A percentile compares a stretch with the other conserved stretches of the same genome.
Evolutionary conservation across 2,329 filamentous ascomycete species (phyloP).

Genomic region (Ophiosphaerella herpotricha): DNA sequence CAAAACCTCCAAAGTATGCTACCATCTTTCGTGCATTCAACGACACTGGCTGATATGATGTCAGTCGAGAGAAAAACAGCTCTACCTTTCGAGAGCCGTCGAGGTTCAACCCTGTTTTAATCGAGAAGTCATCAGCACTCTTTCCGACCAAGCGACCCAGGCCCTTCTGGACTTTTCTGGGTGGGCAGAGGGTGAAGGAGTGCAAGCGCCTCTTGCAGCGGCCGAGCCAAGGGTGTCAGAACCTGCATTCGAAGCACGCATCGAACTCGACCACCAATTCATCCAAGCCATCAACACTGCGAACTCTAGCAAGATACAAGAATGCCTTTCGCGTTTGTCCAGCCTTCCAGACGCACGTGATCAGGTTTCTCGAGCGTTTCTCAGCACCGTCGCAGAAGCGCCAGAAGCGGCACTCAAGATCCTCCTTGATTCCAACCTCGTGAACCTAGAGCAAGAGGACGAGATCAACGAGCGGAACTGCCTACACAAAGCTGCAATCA

Average conservation of each 20-base stretch:
- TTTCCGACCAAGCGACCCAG: conserved; percentile 97
- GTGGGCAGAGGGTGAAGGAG: conserved; percentile 95
- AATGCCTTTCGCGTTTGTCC: conserved; percentile 75
- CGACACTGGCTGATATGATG: conserved; percentile 37
- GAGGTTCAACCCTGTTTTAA: conserved; percentile 99
- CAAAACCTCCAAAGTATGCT: conserved; percentile 86
- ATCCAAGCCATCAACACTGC: conserved; percentile 85
- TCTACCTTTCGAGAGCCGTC: conserved; percentile 93
- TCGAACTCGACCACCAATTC: conserved; percentile 85
- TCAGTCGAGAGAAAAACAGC: conserved; percentile 91
- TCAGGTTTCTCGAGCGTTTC: conserved; percentile 84
- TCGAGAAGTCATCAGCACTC: conserved; percentile 90
- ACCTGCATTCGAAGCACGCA: conserved; percentile 68
- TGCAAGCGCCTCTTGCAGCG: conserved; percentile 63
- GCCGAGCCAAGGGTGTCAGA: conserved; percentile 37
- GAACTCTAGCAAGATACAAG: conserved; percentile 75
- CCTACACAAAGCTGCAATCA: conserved; percentile 94
- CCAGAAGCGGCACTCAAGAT: conserved; percentile 75
- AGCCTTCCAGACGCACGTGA: conserved; percentile 68
- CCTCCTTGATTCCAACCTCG: conserved; percentile 77
- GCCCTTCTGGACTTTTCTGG: conserved; percentile 91
- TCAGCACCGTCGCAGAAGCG: conserved; percentile 86
- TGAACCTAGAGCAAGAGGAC: conserved; percentile 92
- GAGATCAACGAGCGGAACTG: conserved; percentile 98
- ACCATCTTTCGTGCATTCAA: conserved; percentile 16